Percentiles rank a stretch among this genome's conserved stretches.
Conservation (phyloP, 2,329 filamentous ascomycete genomes). For the Pyricularia sp. region DNA sequence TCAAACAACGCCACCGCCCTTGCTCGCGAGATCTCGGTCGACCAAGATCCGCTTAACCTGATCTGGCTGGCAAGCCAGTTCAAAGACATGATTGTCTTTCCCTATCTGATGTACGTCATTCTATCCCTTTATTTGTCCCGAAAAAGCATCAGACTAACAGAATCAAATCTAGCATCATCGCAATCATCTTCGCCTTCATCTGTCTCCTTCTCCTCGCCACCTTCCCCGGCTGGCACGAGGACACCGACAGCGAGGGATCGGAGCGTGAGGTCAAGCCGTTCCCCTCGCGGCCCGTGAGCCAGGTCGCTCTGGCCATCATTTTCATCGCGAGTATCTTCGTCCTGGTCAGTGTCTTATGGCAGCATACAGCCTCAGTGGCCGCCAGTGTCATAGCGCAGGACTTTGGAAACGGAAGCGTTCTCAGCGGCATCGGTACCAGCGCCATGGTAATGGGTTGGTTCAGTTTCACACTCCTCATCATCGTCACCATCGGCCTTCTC, state of each 20-base stretch:
- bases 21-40: slow-evolving; percentile 77
- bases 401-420: slow-evolving; percentile 80
- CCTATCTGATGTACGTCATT: slow-evolving; percentile 74
- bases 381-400: slow-evolving; percentile 91
- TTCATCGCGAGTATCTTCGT: slow-evolving; percentile 66
- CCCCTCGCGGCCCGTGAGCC: slow-evolving; percentile 83
- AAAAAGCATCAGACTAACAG: slow-evolving; percentile 7
- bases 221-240: slow-evolving; percentile 96
- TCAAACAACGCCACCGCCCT: slow-evolving; percentile 94
- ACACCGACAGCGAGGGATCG: slow-evolving; percentile 68
- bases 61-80: slow-evolving; percentile 97
- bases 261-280: slow-evolving; percentile 92
- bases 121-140: not conserved
- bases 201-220: slow-evolving; percentile 92
- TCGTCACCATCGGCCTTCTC: slow-evolving; percentile 88
- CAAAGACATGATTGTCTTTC: slow-evolving; percentile 97
- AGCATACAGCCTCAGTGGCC: slow-evolving; percentile 93
- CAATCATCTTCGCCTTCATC: slow-evolving; percentile 93
- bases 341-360: slow-evolving; percentile 72
- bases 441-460: slow-evolving; percentile 99
- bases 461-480: slow-evolving; percentile 83
- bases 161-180: slow-evolving; percentile 65
- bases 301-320: slow-evolving; percentile 87
- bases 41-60: slow-evolving; percentile 92
- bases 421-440: slow-evolving; percentile 79